Conservation (phyloP, 2,329 filamentous ascomycete species). For the Colletotrichum trifolii region DNA sequence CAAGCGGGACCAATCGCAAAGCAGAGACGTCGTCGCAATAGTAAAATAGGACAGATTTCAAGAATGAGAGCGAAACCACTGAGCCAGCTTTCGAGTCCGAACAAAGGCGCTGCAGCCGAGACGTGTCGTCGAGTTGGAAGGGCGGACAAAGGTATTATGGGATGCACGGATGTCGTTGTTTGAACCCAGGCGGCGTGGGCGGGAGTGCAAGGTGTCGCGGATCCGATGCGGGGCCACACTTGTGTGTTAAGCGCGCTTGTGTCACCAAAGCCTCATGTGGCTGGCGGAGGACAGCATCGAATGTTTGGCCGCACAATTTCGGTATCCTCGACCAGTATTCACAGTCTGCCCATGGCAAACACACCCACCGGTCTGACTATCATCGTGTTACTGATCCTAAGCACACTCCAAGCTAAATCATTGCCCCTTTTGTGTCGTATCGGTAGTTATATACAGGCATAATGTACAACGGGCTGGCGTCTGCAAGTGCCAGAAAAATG, state of each 20-base stretch:
- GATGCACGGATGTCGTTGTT: slow-evolving; percentile 21
- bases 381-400: too few species aligned
- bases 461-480: slow-evolving; percentile 30
- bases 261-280: slow-evolving; percentile 1
- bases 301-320: too few species aligned
- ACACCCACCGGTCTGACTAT: too few species aligned
- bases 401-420: not conserved
- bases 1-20: not conserved
- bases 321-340: too few species aligned
- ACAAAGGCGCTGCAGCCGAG: too few species aligned
- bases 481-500: slow-evolving; percentile 23
- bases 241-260: slow-evolving; percentile 8
- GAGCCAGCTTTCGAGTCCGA: too few species aligned
- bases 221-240: slow-evolving; percentile 16
- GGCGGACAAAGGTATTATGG: slow-evolving; percentile 14
- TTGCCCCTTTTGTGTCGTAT: slow-evolving; percentile 19
- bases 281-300: not conserved
- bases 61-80: too few species aligned
- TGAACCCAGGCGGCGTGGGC: not conserved
- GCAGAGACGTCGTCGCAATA: not conserved
- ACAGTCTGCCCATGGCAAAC: too few species aligned
- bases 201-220: not conserved
- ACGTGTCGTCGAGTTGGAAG: not conserved
- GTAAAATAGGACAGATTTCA: not conserved
- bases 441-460: slow-evolving; percentile 35